Evolutionary conservation across 2,329 filamentous ascomycete genomes (phyloP), one percentile per base, ranked within the genome.

Genomic region (Xenosphaeropsis pyriputrescens): DNA sequence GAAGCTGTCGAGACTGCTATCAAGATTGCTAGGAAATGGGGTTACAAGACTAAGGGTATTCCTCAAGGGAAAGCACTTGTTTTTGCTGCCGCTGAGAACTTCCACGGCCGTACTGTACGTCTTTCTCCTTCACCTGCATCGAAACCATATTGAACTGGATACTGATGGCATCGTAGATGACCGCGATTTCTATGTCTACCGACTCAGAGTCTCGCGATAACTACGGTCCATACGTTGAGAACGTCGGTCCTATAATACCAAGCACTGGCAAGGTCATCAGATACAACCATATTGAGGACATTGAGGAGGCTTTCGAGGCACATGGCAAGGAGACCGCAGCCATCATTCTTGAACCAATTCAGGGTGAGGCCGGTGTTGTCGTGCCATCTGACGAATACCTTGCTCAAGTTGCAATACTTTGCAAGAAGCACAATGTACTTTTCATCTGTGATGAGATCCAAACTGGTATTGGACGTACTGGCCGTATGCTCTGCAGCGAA

Each of bases 371-470:
- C 1, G 89, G 89, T 43, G 93, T 95, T 35, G 82, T 95, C 12
- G 88, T 95, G 6, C 89, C 89, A 3, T 81, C 89, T 47, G 81
- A 88, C 36, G 78, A 78, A 59, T 95, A 95, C 62, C 74, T 95
- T 26, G 59, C 65, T 47, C 74, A 79, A 51, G 82, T 89, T 33
- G 72, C 84, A 38, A 79, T 72, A 18, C 77, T 95, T 18, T 95
- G 89, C 67, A 83, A 83, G 60, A 81, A 93, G 68, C 75, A 95
- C 70, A 93, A 94, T 45, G 85, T 91, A 29, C 75, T 96, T 34
- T 65, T 95, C 55, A 94, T 95, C 58, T 91, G 83, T 56, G 89
- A 96, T 57, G 89, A 96, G 69, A 94, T 95, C 51, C 89, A 95
- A 63, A 95, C 88, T 6, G 88, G 88, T 46, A 93, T 95, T 55